Conservation (phyloP, 2,329 filamentous ascomycete species). For the Phoma sp. region DNA sequence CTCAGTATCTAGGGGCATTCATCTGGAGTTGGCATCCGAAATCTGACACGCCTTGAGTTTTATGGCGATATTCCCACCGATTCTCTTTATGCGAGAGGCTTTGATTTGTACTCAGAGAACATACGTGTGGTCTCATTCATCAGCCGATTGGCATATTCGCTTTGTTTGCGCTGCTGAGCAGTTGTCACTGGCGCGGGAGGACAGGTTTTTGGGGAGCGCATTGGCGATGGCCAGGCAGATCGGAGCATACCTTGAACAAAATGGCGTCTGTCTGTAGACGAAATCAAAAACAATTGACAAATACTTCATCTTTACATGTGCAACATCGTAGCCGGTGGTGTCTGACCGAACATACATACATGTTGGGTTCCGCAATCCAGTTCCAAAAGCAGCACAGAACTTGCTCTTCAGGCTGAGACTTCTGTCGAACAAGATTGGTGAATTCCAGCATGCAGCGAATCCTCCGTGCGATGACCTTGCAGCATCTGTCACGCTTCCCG, state of each 20-base stretch:
- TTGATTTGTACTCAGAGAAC: not conserved
- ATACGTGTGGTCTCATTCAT: slow-evolving; percentile 5
- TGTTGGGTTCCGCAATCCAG: too few relatives aligned
- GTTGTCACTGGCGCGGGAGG: not conserved
- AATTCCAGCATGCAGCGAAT: too few relatives aligned
- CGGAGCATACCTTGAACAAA: too few relatives aligned
- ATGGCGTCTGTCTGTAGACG: too few relatives aligned
- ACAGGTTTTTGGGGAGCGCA: too few relatives aligned
- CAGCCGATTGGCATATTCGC: not conserved
- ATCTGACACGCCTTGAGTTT: not conserved
- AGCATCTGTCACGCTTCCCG: not conserved
- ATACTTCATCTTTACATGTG: too few relatives aligned
- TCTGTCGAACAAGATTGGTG: too few relatives aligned
- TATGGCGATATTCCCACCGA: not conserved
- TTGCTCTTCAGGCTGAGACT: too few relatives aligned
- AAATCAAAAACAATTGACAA: too few relatives aligned
- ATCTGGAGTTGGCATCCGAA: not conserved
- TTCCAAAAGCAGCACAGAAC: too few relatives aligned
- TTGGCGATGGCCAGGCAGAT: not conserved
- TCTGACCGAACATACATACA: too few relatives aligned
- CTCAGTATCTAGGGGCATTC: slow-evolving; percentile 3
- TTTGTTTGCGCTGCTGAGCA: slow-evolving; percentile 11
- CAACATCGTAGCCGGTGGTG: too few relatives aligned
- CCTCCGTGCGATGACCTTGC: not conserved
- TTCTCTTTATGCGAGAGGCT: slow-evolving; percentile 4